Evolutionary conservation across 2,329 filamentous ascomycete genomes (phyloP).

Genomic region (Fusarium protoensiforme): DNA sequence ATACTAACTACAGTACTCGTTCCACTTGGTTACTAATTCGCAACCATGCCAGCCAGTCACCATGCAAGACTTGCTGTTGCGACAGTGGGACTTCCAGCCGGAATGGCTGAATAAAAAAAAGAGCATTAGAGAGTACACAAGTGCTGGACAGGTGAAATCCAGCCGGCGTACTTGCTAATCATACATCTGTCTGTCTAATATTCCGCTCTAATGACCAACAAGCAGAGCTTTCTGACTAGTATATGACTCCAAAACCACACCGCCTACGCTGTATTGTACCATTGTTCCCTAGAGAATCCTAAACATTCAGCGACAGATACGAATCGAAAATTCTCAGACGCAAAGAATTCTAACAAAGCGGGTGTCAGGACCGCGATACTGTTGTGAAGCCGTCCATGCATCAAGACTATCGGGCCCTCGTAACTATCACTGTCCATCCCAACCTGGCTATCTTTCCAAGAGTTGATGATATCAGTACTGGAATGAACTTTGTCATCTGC

Average conservation of each 20-base stretch:
- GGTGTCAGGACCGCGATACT: constrained; percentile 3
- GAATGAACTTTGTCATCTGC: neutral
- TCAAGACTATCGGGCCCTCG: neutral
- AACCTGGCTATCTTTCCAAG: neutral
- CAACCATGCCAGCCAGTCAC: too few species aligned
- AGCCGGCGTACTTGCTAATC: too few species aligned
- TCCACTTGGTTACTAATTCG: too few species aligned
- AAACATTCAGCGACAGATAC: constrained; percentile 1
- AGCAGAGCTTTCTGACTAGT: neutral
- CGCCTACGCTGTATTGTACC: neutral
- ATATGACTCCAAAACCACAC: neutral
- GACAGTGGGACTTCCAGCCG: too few species aligned
- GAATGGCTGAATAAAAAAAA: too few species aligned
- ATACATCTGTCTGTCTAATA: neutral
- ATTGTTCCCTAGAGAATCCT: neutral
- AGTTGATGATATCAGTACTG: neutral
- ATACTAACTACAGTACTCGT: too few species aligned
- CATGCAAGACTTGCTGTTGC: too few species aligned
- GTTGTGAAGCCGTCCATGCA: constrained; percentile 4
- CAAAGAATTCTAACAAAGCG: neutral
- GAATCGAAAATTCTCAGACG: neutral
- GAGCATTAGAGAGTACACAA: too few species aligned
- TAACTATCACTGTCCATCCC: neutral
- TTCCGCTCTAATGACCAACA: neutral
- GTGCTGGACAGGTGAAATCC: too few species aligned